Percentiles rank a stretch among this genome's conserved stretches.
phyloP scores from a whole-genome alignment of 331 rosid species.

The Saraca asoca region DNA sequence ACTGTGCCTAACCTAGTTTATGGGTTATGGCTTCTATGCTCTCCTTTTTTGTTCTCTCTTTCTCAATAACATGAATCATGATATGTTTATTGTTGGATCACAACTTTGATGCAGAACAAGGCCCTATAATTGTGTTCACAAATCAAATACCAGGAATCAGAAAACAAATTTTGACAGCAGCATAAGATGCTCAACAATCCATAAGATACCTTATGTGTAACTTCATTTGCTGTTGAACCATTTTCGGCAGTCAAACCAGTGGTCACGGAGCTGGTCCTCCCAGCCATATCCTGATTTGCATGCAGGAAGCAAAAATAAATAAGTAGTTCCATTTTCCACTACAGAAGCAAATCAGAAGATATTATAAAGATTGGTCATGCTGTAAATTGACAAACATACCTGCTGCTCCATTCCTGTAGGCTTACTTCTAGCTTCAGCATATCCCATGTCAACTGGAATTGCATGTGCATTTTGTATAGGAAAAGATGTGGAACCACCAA shows the following conservation, averaged over 20 bases:
- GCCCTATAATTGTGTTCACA: neutral
- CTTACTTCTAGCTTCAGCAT: constrained; percentile 48
- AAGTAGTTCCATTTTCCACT: constrained; percentile 4
- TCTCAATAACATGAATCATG: neutral
- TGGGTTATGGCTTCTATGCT: too few relatives aligned
- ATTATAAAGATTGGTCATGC: neutral
- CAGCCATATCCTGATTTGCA: constrained; percentile 39
- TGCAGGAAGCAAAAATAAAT: constrained; percentile 34
- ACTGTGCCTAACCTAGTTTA: too few relatives aligned
- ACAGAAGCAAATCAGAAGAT: constrained; percentile 26
- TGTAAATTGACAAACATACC: constrained; percentile 51
- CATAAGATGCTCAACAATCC: neutral
- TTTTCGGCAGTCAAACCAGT: constrained; percentile 38
- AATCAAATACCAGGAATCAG: constrained; percentile 4
- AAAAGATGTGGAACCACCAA: constrained; percentile 40
- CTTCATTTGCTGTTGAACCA: constrained; percentile 33
- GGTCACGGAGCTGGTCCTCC: constrained; percentile 31
- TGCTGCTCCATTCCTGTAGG: constrained; percentile 42
- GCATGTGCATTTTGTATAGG: constrained; percentile 45
- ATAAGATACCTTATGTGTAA: constrained; percentile 39
- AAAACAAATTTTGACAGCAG: neutral
- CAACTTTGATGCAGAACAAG: neutral
- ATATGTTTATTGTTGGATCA: neutral
- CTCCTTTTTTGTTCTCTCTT: neutral
- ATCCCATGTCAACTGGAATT: constrained; percentile 45